Conservation (phyloP, 495 filamentous ascomycete genomes). For the Niebla homalea region DNA sequence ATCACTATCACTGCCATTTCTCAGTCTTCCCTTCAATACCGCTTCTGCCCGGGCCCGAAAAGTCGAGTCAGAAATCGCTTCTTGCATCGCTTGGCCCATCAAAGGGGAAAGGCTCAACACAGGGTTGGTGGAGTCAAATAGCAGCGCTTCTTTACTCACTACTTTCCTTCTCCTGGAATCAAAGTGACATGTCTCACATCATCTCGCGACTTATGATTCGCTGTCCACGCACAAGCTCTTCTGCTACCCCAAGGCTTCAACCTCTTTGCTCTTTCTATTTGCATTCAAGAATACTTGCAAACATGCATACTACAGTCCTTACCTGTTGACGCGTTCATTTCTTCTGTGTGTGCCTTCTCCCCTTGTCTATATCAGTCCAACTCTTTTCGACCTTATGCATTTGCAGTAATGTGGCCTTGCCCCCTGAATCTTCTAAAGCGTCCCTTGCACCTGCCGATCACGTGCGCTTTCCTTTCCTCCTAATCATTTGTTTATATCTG, state of each 20-base stretch:
- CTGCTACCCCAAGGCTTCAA: no score
- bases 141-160: not conserved
- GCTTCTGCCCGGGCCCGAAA: no score
- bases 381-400: no score
- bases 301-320: not conserved
- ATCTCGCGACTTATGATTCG: not conserved
- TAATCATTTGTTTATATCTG: no score
- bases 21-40: no score
- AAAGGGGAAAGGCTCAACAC: not conserved
- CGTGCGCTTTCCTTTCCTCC: no score
- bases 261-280: not conserved
- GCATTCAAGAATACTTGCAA: not conserved
- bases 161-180: not conserved
- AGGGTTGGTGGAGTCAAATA: not conserved
- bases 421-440: no score
- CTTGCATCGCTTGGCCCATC: conserved; percentile 1
- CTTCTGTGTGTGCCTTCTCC: not conserved
- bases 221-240: not conserved
- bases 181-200: conserved; percentile 3
- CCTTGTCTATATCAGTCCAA: no score
- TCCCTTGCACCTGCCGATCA: no score
- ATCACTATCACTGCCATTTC: no score
- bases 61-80: not conserved
- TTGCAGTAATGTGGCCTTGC: no score
- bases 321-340: not conserved